Evolutionary conservation across 75 land plant species (phyloP).

Genomic region (Picea sitchensis): DNA sequence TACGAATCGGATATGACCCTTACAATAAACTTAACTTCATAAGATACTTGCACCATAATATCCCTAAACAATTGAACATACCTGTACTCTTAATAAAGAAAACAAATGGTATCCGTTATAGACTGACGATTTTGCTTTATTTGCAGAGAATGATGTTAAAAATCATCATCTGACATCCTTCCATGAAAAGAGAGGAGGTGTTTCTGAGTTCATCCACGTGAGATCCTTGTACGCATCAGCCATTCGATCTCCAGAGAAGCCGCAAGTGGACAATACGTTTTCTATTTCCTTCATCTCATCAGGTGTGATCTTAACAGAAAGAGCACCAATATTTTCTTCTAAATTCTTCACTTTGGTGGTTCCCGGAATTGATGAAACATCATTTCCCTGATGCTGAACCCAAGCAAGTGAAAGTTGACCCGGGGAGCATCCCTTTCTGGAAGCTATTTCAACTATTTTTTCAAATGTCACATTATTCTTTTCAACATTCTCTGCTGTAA

Average conservation of each 20-base stretch:
- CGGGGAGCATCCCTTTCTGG: slow-evolving; percentile 42
- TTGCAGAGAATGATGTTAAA: no score
- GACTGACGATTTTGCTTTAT: no score
- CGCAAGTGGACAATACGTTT: slow-evolving; percentile 23
- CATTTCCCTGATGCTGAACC: slow-evolving; percentile 63
- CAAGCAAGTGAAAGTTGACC: slow-evolving; percentile 65
- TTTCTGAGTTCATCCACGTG: slow-evolving; percentile 23
- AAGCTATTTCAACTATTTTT: slow-evolving; percentile 31
- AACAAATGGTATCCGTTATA: no score
- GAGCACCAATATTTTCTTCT: slow-evolving; percentile 41
- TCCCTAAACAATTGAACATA: no score
- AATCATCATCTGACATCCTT: no score
- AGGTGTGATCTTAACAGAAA: slow-evolving; percentile 33
- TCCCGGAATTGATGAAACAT: slow-evolving; percentile 60
- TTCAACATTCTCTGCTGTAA: slow-evolving; percentile 41
- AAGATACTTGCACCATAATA: no score
- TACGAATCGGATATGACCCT: no score
- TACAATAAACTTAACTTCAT: no score
- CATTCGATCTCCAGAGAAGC: slow-evolving; percentile 36
- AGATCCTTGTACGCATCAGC: background rate
- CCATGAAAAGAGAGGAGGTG: background rate
- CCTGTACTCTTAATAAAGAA: no score
- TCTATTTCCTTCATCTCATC: slow-evolving; percentile 57
- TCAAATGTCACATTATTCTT: slow-evolving; percentile 27
- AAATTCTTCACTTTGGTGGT: slow-evolving; percentile 51